phyloP scores from a whole-genome alignment of 2,329 filamentous ascomycete species.

The Ophiocordyceps camponoti-rufipedis region DNA sequence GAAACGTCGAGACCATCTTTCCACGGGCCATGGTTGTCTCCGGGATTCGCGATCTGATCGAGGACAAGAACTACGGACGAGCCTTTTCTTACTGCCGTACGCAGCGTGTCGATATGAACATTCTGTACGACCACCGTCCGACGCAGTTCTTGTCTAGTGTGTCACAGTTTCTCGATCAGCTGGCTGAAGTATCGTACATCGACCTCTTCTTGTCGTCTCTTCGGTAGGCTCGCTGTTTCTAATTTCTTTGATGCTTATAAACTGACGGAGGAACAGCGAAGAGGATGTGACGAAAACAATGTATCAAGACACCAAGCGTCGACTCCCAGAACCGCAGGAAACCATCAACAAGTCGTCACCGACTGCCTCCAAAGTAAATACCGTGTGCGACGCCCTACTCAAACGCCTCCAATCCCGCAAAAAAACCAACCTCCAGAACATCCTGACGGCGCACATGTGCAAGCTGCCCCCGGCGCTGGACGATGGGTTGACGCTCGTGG shows the following conservation, averaged over 20 bases:
- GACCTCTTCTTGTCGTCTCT: conserved; percentile 83
- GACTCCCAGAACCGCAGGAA: conserved; percentile 4
- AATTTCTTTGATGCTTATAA: conserved; percentile 7
- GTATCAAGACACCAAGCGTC: conserved; percentile 66
- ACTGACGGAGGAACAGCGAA: conserved; percentile 29
- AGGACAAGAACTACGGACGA: conserved; percentile 59
- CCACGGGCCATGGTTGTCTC: conserved; percentile 84
- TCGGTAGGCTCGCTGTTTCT: conserved; percentile 29
- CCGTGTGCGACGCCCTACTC: conserved; percentile 73
- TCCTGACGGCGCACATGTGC: conserved; percentile 87
- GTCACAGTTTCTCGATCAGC: conserved; percentile 61
- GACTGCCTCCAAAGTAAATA: conserved; percentile 52
- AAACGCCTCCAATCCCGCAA: conserved; percentile 43
- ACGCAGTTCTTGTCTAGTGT: conserved; percentile 67
- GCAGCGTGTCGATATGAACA: conserved; percentile 95
- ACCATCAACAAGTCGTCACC: background rate
- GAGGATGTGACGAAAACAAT: conserved; percentile 89
- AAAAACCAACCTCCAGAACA: conserved; percentile 60
- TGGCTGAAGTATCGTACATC: conserved; percentile 64
- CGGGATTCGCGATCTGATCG: conserved; percentile 68
- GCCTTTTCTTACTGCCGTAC: conserved; percentile 81
- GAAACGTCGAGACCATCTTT: conserved; percentile 89
- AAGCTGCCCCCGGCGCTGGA: conserved; percentile 82
- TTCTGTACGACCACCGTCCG: conserved; percentile 84
- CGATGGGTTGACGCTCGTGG: conserved; percentile 64